phyloP scores from a whole-genome alignment of 1,284 basidiomycete genomes.

The Earliella scabrosa region DNA sequence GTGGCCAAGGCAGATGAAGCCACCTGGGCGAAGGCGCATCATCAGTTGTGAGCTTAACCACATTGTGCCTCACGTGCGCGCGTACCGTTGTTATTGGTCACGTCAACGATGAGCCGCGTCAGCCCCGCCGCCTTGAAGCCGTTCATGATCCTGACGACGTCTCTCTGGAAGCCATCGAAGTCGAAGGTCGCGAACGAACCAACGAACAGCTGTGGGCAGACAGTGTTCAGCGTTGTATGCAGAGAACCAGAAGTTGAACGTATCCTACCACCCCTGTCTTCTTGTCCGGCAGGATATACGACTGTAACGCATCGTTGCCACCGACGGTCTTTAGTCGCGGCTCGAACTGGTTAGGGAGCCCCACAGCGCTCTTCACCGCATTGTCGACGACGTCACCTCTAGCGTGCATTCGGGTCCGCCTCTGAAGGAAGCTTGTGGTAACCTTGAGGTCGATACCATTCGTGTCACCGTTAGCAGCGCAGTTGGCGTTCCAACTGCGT shows the following conservation, averaged over 20 bases:
- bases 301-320: constrained; percentile 59
- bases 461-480: constrained; percentile 54
- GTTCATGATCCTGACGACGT: constrained; percentile 50
- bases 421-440: background rate
- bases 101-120: constrained; percentile 57
- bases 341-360: constrained; percentile 51
- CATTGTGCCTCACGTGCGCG: no score
- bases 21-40: constrained; percentile 41
- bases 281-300: constrained; percentile 59
- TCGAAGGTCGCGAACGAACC: constrained; percentile 57
- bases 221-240: no score
- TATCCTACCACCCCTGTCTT: constrained; percentile 57
- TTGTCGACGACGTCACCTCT: constrained; percentile 52
- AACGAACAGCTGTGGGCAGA: constrained; percentile 56
- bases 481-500: constrained; percentile 62
- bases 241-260: background rate
- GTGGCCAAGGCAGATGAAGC: constrained; percentile 62
- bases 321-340: constrained; percentile 51
- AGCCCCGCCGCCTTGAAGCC: constrained; percentile 54
- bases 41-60: no score
- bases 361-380: constrained; percentile 41
- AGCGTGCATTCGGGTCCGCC: constrained; percentile 28
- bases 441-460: constrained; percentile 58
- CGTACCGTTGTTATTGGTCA: constrained; percentile 64
- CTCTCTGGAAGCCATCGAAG: constrained; percentile 56